A percentile compares a stretch with the other conserved stretches of the same genome.
phyloP scores from a whole-genome alignment of 2,329 filamentous ascomycete genomes.

The Xylariales sp. region DNA sequence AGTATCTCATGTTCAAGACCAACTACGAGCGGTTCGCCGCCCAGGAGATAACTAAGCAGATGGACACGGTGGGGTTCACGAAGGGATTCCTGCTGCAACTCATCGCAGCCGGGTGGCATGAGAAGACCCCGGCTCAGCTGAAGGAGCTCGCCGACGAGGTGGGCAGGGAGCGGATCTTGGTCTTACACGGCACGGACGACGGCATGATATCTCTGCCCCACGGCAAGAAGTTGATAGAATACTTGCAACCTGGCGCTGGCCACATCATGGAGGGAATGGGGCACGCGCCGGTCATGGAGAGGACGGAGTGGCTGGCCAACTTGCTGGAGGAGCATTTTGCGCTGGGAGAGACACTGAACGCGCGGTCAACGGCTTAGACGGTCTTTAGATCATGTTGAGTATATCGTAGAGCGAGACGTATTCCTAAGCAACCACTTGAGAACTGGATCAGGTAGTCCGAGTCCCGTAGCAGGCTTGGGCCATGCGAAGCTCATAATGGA shows the following conservation, averaged over 20 bases:
- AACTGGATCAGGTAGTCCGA: too few relatives aligned
- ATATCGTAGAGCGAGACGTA: too few relatives aligned
- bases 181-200: conserved; percentile 73
- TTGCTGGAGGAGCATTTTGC: conserved; percentile 55
- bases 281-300: conserved; percentile 71
- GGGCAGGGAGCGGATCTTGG: conserved; percentile 67
- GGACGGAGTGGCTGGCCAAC: conserved; percentile 62
- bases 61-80: conserved; percentile 56
- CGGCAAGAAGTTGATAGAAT: conserved; percentile 61
- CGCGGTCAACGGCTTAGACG: too few relatives aligned
- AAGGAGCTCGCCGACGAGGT: conserved; percentile 61
- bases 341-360: conserved; percentile 44
- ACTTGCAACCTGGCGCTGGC: conserved; percentile 56
- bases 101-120: conserved; percentile 73
- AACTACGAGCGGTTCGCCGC: conserved; percentile 83
- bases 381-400: too few relatives aligned
- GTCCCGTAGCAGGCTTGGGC: too few relatives aligned
- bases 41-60: conserved; percentile 69
- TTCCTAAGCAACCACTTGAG: too few relatives aligned
- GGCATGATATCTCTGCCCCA: conserved; percentile 73
- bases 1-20: conserved; percentile 57
- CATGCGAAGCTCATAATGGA: too few relatives aligned
- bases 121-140: conserved; percentile 66
- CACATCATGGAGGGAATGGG: conserved; percentile 66
- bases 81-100: conserved; percentile 72